These are phyloP conservation scores for Blechomonas ayalai DNA, from an alignment of 208 protist genomes.

Conservation along the genomic window DNA sequence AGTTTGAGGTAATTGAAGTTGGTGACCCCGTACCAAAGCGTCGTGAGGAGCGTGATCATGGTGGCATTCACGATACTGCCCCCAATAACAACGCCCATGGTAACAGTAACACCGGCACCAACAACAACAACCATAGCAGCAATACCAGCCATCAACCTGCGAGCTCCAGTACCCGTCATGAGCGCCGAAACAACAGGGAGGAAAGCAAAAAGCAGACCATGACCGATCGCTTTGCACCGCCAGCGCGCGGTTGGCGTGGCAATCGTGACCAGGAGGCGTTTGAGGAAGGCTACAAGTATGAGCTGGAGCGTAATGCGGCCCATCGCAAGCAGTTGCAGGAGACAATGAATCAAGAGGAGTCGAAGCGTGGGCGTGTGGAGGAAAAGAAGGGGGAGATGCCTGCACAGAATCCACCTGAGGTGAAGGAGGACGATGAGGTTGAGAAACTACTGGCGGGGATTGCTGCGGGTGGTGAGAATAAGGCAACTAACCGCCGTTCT, in stretches of 20 bases:
- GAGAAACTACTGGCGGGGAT: slow-evolving; percentile 44
- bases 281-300: slow-evolving; percentile 77
- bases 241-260: slow-evolving; percentile 31
- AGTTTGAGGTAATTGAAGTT: slow-evolving; percentile 67
- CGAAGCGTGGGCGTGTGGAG: slow-evolving; percentile 4
- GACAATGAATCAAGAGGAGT: slow-evolving; percentile 52
- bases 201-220: slow-evolving; percentile 4
- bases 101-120: slow-evolving; percentile 1
- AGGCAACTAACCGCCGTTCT: slow-evolving; percentile 19
- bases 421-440: slow-evolving; percentile 44
- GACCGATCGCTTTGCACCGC: slow-evolving; percentile 58
- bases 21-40: slow-evolving; percentile 20
- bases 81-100: neutral
- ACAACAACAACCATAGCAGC: slow-evolving; percentile 7
- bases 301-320: slow-evolving; percentile 62
- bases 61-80: neutral
- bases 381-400: slow-evolving; percentile 1
- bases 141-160: neutral
- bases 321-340: slow-evolving; percentile 56
- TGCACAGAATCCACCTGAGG: slow-evolving; percentile 12
- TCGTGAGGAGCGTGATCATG: slow-evolving; percentile 15
- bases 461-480: slow-evolving; percentile 11
- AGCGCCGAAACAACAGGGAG: slow-evolving; percentile 8
- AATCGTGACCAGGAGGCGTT: slow-evolving; percentile 78
- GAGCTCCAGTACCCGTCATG: neutral